Conservation (phyloP, 345 rosid species). For the Aethionema arabicum region DNA sequence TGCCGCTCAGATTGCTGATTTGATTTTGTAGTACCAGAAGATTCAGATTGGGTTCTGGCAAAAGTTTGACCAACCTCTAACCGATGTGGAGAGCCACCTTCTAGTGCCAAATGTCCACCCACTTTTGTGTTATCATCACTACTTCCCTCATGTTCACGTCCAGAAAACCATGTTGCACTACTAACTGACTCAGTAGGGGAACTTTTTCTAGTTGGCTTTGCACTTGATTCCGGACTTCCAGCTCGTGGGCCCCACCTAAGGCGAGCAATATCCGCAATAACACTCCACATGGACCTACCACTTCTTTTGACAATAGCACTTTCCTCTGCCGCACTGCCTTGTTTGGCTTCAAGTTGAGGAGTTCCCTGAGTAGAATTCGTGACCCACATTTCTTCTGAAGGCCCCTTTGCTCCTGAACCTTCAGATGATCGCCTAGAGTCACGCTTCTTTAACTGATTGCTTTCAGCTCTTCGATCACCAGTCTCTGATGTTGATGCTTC, state of each 20-base stretch:
- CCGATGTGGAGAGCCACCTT: conserved; percentile 41
- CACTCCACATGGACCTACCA: conserved; percentile 73
- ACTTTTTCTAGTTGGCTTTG: conserved; percentile 53
- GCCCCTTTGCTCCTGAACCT: conserved; percentile 71
- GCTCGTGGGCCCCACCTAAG: conserved; percentile 67
- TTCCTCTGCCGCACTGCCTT: conserved; percentile 40
- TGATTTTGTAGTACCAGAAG: conserved; percentile 29
- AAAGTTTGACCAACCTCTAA: conserved; percentile 39
- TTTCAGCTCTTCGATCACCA: conserved; percentile 40
- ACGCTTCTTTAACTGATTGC: conserved; percentile 40
- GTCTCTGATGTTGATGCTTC: conserved; percentile 50
- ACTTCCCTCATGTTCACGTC: conserved; percentile 68
- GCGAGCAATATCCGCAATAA: conserved; percentile 63
- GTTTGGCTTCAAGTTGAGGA: conserved; percentile 44
- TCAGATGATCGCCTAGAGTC: conserved; percentile 45
- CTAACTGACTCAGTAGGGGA: conserved; percentile 60
- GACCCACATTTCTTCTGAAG: conserved; percentile 88
- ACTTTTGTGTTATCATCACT: conserved; percentile 49
- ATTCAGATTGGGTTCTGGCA: conserved; percentile 41
- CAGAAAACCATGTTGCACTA: conserved; percentile 83
- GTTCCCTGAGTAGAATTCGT: conserved; percentile 53
- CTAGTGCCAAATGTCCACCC: conserved; percentile 43
- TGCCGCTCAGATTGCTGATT: conserved; percentile 38
- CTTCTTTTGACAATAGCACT: conserved; percentile 52
- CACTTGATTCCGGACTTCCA: conserved; percentile 54